Percentiles rank a stretch among this genome's conserved stretches.
Evolutionary conservation across 2,329 filamentous ascomycete genomes (phyloP).

Genomic region (Fusarium nanum): DNA sequence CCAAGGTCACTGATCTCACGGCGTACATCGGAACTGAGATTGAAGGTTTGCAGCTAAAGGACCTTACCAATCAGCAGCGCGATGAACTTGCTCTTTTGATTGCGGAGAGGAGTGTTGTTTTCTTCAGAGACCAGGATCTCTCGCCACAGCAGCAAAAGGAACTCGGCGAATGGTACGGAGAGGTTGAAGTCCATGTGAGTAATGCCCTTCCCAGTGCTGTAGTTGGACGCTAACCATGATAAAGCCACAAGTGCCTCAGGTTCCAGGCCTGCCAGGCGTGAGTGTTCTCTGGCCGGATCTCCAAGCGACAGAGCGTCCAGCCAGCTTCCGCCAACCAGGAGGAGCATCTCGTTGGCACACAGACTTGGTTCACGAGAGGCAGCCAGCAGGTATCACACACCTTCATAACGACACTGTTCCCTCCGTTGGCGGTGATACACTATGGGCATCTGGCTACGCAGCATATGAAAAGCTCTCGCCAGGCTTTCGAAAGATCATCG

Average conservation of each 20-base stretch:
- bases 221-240: not conserved
- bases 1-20: conserved; percentile 71
- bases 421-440: conserved; percentile 73
- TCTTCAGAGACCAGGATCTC: conserved; percentile 72
- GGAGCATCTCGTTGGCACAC: conserved; percentile 77
- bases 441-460: conserved; percentile 77
- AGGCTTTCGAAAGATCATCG: conserved; percentile 75
- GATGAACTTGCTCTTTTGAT: conserved; percentile 73
- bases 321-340: conserved; percentile 74
- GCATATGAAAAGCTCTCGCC: conserved; percentile 81
- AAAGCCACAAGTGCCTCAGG: conserved; percentile 76
- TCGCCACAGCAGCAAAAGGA: conserved; percentile 71
- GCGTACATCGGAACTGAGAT: conserved; percentile 73
- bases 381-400: conserved; percentile 77
- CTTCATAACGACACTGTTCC: conserved; percentile 77
- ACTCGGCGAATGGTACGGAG: conserved; percentile 72
- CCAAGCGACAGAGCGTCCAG: conserved; percentile 68
- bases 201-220: rapidly evolving
- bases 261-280: conserved; percentile 73
- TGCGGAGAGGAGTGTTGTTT: conserved; percentile 73
- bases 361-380: conserved; percentile 76
- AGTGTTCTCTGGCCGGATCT: conserved; percentile 78
- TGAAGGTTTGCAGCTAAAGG: conserved; percentile 71
- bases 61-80: conserved; percentile 67
- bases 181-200: conserved; percentile 75